Base-by-base conservation (phyloP, 2,329 filamentous ascomycete genomes). In the Stromatinia cepivora region DNA sequence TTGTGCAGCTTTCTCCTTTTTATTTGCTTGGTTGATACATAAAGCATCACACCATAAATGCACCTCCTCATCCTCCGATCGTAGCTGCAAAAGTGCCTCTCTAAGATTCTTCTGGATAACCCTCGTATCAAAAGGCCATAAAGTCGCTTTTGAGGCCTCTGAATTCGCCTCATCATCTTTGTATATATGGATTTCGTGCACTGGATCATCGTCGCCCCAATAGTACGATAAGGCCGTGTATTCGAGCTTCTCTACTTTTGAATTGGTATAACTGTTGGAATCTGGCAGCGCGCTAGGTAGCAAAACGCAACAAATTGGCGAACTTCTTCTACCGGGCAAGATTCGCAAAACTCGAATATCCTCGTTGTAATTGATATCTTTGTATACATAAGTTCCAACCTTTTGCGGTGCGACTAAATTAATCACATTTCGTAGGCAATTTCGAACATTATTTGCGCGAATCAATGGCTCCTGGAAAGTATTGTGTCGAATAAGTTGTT, bases 21-120 rank as follows among this genome's bases (percentile, higher is more conserved):
- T 62, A 42, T 72, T 57, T 8, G 48, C 36, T 42, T 75, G 71
- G 22, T 73, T 63, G 45, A 75, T 73, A n/a, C 71, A 75, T 4
- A 73, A 28, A 28, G 69, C 68, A 67, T 72, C 72, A 2, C 66
- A 70, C 69, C 70, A 75, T 20, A 74, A 17, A 20, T 70, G 39
- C 4, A 66, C 56, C 52, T 64, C 59, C 4, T 66, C 45, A 17
- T 53, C 3, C 20, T 28, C n/a, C 4, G 61, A 22, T 36, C 70
- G 42, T 45, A 73, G 61, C 3, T 62, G 61, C 9, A 66, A 5
- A 2, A 73, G 56, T 4, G 69, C 73, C 1, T 45, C 52, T 28
- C 63, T 62, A 31, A 72, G 72, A 17, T 70, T 71, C 1, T 69
- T 64, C 50, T 69, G 62, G 25, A 72, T 54, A 46, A 66, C 34